These are phyloP conservation scores for Bertia moriformis DNA, from an alignment of 2,329 filamentous ascomycete genomes.

Conservation along the genomic window DNA sequence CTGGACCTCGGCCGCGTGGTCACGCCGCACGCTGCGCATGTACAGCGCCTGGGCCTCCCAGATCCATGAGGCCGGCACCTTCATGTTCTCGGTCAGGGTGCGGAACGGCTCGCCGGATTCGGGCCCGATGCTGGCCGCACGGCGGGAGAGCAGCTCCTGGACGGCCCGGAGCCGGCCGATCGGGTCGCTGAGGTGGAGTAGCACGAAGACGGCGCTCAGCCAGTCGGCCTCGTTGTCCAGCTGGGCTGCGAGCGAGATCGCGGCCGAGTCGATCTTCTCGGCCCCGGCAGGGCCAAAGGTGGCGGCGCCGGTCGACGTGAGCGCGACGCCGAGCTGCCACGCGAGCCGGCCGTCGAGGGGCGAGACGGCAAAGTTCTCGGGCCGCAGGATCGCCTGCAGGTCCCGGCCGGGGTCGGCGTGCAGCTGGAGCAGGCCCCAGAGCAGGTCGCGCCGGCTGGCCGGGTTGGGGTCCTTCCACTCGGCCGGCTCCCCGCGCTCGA, in stretches of 20 bases:
- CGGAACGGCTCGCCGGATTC: conserved; percentile 39
- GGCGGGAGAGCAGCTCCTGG: conserved; percentile 60
- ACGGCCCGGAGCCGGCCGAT: conserved; percentile 50
- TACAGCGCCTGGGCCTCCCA: conserved; percentile 77
- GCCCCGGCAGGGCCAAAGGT: conserved; percentile 36
- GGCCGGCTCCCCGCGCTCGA: conserved; percentile 39
- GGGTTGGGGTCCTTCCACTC: conserved; percentile 46
- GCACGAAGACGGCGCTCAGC: conserved; percentile 60
- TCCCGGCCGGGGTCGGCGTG: conserved; percentile 47
- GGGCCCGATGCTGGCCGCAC: conserved; percentile 51
- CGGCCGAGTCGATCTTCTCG: conserved; percentile 51
- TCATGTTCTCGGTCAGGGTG: conserved; percentile 46
- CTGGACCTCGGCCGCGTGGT: conserved; percentile 58
- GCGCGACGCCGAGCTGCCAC: conserved; percentile 70
- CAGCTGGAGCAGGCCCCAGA: conserved; percentile 77
- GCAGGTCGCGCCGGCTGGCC: conserved; percentile 54
- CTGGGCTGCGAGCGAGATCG: conserved; percentile 49
- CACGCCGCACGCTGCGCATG: conserved; percentile 58
- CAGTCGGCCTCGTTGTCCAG: conserved; percentile 51
- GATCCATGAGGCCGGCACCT: conserved; percentile 65
- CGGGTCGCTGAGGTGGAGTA: conserved; percentile 58
- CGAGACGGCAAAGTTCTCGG: conserved; percentile 63
- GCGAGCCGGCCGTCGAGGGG: conserved; percentile 62
- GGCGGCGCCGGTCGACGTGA: conserved; percentile 33
- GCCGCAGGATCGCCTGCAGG: conserved; percentile 59